phyloP scores from a whole-genome alignment of 805 yeast species.

The Yamadazyma ubonensis region DNA sequence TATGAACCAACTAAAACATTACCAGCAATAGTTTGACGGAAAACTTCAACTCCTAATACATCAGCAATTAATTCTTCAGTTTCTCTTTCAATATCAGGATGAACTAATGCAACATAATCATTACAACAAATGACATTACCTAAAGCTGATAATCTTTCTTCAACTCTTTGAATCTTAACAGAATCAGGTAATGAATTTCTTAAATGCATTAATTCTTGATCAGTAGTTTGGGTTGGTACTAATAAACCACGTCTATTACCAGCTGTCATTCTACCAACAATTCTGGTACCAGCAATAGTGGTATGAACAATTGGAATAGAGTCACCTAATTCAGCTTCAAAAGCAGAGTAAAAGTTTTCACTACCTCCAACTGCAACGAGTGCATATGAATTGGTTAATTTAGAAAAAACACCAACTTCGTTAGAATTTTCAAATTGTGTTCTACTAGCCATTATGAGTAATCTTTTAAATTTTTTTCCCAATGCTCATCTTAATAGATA shows the following conservation, averaged over 20 bases:
- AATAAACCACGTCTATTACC: constrained; percentile 97
- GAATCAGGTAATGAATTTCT: constrained; percentile 94
- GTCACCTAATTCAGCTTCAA: constrained; percentile 97
- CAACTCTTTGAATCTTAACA: constrained; percentile 95
- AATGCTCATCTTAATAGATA: constrained; percentile 6
- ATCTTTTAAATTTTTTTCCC: constrained; percentile 5
- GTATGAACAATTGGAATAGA: constrained; percentile 95
- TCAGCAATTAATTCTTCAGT: constrained; percentile 98
- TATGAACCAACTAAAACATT: constrained; percentile 96
- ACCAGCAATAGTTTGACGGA: constrained; percentile 98
- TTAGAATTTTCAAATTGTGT: constrained; percentile 50
- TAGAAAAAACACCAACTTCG: constrained; percentile 88
- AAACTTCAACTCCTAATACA: constrained; percentile 97
- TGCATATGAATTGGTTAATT: constrained; percentile 93
- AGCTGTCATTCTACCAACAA: constrained; percentile 96
- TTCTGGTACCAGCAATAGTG: constrained; percentile 97
- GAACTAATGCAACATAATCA: constrained; percentile 98
- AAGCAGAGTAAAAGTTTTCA: constrained; percentile 78
- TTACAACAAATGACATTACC: constrained; percentile 98
- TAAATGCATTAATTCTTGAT: constrained; percentile 95
- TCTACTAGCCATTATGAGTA: constrained; percentile 41
- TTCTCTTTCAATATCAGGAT: constrained; percentile 98
- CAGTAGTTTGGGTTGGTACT: constrained; percentile 97
- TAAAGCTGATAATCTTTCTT: constrained; percentile 92
- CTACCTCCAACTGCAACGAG: constrained; percentile 97